Evolutionary conservation across 2,329 filamentous ascomycete species (phyloP), one percentile per base, ranked within the genome.

Genomic region (Alternaria novae-zelandiae): DNA sequence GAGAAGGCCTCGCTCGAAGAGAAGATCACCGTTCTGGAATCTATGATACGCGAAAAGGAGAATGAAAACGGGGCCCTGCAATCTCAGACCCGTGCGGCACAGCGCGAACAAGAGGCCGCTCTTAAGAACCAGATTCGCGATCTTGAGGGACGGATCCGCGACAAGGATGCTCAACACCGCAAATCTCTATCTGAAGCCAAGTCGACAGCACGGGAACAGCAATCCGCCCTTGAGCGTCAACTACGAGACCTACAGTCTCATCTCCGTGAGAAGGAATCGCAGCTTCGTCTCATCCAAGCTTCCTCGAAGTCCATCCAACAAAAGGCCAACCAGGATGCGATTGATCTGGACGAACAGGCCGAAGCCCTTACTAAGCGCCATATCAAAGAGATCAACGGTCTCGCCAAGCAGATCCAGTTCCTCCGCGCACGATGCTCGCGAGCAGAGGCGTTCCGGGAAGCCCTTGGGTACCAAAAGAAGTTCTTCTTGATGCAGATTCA

Each of bases 331-430:
- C 71, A 76, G 43, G 73, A 77, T 41, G 71, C 73, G 11, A 62
- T 78, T 26, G 71, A 75, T 43, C 67, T 79, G 3, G 74, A 77
- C 44, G 70, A 84, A 26, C 84, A 87, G 59, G 84, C 89, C 51
- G 85, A 88, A 51, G 86, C 88, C 60, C 89, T 90, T 49, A 89
- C 93, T 73, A 88, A 88, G 69, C 84, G 87, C 47, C 92, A 96
- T 78, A 83, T 86, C 72, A 90, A 89, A 79, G 92, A 96, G 81
- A 83, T 97, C 57, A 88, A 90, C 70, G 95, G 95, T 17, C 86
- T 98, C 76, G 88, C 89, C 57, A 91, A 96, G 82, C 94, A 98
- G 81, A 95, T 98, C 78, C 88, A 94, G 74, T 98, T 92, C 89
- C 88, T 98, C 78, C 89, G 94, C 73, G 92, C 93, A 2, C 89